Evolutionary conservation across 2,329 filamentous ascomycete genomes (phyloP), one percentile per base, ranked within the genome.

Genomic region (Aspergillus terreus): DNA sequence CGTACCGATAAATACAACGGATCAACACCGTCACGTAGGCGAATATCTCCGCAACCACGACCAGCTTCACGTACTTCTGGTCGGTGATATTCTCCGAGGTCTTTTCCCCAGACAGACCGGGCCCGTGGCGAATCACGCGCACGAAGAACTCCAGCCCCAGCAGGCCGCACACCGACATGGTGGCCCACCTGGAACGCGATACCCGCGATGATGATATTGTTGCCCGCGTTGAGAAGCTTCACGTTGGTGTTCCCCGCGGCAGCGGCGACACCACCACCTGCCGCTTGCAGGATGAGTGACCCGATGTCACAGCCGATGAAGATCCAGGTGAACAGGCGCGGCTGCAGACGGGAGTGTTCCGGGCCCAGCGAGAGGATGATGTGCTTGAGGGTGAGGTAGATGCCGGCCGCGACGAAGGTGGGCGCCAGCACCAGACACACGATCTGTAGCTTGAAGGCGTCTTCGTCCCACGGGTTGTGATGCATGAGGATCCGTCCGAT

Each of bases 281-380:
- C 74, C 4, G 79, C 81, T 63, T 85, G 82, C 4, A 84, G 67
- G 11, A 81, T 56, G n/a, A 86, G 75, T n/a, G 78, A 80, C 48
- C 81, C 58, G 40, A 84, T 57, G 57, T 85, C 83, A 59, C 78
- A 82, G n/a, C 70, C 62, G 56, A 85, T 79, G 67, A 85, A 85
- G 53, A 84, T 76, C 64, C 77, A 77, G 10, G 82, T 82, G 63
- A 83, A 84, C 47, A 76, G 70, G 5, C 69, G 65, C 6, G 78
- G 76, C 38, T 70, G 72, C 48, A 81, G 68, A 23, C 72, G 70
- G 19, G 77, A 79, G 54, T 76, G 68, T 46, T 76, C 64, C 2
- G 71, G 64, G 5, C 82, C 82, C 49, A 83, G 80, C 45, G 75
- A 73, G n/a, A 80, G 63, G 50, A 83, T 77, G 55, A 84, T 74